These are phyloP conservation scores for Cytospora chrysosperma DNA, from an alignment of 2,329 filamentous ascomycete genomes.

Conservation along the genomic window DNA sequence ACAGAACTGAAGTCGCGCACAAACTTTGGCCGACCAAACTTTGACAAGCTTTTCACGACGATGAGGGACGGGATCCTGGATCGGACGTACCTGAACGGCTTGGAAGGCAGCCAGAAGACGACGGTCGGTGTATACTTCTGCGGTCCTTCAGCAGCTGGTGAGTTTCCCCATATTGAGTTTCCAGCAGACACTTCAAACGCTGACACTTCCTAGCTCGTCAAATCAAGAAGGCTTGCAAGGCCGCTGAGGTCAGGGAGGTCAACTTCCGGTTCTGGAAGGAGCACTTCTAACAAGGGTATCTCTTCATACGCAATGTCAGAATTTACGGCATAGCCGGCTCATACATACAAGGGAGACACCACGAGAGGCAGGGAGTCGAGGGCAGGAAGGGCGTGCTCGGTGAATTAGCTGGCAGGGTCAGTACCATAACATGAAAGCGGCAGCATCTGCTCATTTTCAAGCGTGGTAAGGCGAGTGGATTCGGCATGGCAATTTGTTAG, in stretches of 20 bases:
- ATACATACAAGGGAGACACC: background rate
- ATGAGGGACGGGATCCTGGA: conserved; percentile 89
- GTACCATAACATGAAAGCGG: too few relatives aligned
- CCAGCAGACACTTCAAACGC: conserved; percentile 18
- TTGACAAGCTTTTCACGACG: conserved; percentile 71
- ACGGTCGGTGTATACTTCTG: conserved; percentile 98
- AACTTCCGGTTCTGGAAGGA: conserved; percentile 99
- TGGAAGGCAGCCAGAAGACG: conserved; percentile 74
- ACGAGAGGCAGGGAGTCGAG: too few relatives aligned
- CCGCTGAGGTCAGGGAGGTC: conserved; percentile 73
- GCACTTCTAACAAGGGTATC: conserved; percentile 62
- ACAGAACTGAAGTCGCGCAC: conserved; percentile 88
- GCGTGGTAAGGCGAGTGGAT: background rate
- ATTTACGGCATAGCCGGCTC: background rate
- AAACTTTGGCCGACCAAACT: conserved; percentile 94
- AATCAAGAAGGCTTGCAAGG: conserved; percentile 78
- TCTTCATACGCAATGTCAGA: background rate
- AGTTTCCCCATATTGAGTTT: conserved; percentile 30
- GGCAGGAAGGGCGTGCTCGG: too few relatives aligned
- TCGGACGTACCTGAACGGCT: conserved; percentile 77
- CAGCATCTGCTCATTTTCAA: too few relatives aligned
- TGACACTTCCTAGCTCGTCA: conserved; percentile 66
- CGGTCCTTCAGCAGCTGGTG: conserved; percentile 72
- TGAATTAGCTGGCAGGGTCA: too few relatives aligned
- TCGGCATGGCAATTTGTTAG: background rate